A percentile compares a stretch with the other conserved stretches of the same genome.
Conservation (phyloP, 768 basidiomycete species). For the Hydnomerulius pinastri region DNA sequence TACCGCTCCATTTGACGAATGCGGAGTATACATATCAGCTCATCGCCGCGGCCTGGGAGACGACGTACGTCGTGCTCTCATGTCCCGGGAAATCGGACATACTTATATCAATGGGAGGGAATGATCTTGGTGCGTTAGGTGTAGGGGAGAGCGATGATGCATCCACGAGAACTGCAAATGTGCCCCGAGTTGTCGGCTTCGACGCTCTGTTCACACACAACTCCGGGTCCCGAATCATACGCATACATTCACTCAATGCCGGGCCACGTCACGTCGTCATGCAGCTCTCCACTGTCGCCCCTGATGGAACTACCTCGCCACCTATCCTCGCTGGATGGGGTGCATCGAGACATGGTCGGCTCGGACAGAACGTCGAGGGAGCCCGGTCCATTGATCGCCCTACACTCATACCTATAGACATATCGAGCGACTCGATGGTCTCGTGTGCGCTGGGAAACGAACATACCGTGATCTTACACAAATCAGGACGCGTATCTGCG, state of each 20-base stretch:
- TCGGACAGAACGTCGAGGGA: conserved; percentile 47
- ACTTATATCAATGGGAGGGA: conserved; percentile 77
- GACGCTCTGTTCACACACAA: conserved; percentile 37
- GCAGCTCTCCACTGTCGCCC: conserved; percentile 35
- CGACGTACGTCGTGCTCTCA: conserved; percentile 70
- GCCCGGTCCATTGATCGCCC: conserved; percentile 21
- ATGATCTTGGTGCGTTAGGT: conserved; percentile 86
- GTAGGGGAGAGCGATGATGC: conserved; percentile 36
- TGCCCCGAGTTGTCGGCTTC: conserved; percentile 12
- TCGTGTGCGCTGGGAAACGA: conserved; percentile 51
- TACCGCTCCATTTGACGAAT: conserved; percentile 35
- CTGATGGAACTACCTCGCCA: conserved; percentile 22
- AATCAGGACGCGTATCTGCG: conserved; percentile 47
- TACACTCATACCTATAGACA: conserved; percentile 35
- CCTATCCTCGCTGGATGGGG: conserved; percentile 77
- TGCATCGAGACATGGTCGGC: conserved; percentile 79
- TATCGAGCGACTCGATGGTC: conserved; percentile 31
- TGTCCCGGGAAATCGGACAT: conserved; percentile 44
- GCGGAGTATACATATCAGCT: conserved; percentile 47
- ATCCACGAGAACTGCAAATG: conserved; percentile 11
- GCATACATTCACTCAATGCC: conserved; percentile 50
- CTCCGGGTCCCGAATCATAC: conserved; percentile 23
- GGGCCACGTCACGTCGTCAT: conserved; percentile 76
- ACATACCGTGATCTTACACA: conserved; percentile 47
- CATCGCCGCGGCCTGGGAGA: conserved; percentile 81